Conservation (phyloP, 2,329 filamentous ascomycete genomes). For the Fragosphaeria purpurea region DNA sequence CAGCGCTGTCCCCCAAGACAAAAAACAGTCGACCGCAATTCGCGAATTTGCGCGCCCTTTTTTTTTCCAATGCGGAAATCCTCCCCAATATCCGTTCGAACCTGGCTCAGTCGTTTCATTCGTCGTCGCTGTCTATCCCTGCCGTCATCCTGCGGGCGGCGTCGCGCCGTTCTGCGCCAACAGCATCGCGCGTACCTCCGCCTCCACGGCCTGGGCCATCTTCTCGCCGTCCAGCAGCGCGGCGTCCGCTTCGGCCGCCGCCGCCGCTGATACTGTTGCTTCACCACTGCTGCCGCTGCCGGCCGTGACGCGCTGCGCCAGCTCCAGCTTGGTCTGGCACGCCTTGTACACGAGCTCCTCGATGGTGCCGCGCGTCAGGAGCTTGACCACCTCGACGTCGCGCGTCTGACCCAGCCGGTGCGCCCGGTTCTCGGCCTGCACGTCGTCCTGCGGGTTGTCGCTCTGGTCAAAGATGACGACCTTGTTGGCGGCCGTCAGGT, state of each 20-base stretch:
- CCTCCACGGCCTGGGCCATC: conserved; percentile 26
- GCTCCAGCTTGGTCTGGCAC: conserved; percentile 83
- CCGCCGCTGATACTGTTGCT: conserved; percentile 16
- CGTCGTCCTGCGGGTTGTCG: conserved; percentile 97
- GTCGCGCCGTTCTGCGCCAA: conserved; percentile 5
- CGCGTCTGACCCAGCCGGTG: conserved; percentile 88
- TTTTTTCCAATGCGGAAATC: too few relatives aligned
- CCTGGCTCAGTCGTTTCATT: background rate
- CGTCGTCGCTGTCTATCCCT: conserved; percentile 3
- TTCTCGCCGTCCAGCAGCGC: conserved; percentile 16
- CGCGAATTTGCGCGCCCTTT: too few relatives aligned
- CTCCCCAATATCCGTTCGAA: too few relatives aligned
- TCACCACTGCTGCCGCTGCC: conserved; percentile 19
- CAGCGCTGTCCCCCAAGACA: too few relatives aligned
- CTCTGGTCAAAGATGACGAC: conserved; percentile 94
- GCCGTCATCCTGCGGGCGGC: background rate
- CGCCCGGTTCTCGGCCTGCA: conserved; percentile 95
- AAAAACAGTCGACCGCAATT: too few relatives aligned
- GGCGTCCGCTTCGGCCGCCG: conserved; percentile 21
- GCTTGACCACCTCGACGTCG: conserved; percentile 79
- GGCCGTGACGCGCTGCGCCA: conserved; percentile 54
- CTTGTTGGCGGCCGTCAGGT: conserved; percentile 90
- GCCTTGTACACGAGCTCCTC: conserved; percentile 90
- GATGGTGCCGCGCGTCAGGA: conserved; percentile 73
- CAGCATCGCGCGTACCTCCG: conserved; percentile 36